Conservation (phyloP, 1,284 basidiomycete species). For the Inonotus obliquus region DNA sequence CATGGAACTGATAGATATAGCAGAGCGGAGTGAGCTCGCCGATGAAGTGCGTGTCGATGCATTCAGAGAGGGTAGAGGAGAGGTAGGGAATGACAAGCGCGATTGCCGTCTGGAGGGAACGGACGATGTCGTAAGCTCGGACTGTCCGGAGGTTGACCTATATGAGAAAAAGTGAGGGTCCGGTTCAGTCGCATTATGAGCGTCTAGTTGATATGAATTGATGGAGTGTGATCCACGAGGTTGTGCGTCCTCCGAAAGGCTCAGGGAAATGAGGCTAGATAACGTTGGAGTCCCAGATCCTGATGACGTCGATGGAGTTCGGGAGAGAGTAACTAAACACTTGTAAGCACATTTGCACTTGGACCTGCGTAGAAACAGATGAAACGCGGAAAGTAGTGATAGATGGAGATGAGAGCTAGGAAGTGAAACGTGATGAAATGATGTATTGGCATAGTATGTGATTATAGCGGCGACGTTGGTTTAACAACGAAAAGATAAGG, state of each 20-base stretch:
- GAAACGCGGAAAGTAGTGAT: background rate
- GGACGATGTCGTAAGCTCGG: background rate
- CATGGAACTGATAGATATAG: background rate
- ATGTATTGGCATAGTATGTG: background rate
- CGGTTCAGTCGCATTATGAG: background rate
- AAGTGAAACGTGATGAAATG: background rate
- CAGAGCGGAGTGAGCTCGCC: background rate
- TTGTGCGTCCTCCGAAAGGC: background rate
- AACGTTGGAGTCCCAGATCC: background rate
- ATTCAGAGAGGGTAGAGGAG: background rate
- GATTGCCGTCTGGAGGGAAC: background rate
- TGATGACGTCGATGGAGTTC: background rate
- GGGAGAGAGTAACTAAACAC: background rate
- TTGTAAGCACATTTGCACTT: background rate
- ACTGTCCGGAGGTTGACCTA: background rate
- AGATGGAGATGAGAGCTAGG: background rate
- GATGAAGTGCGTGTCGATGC: background rate
- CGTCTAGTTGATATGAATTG: background rate
- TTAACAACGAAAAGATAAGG: too few relatives aligned
- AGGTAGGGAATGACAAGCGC: background rate
- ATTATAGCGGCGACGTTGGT: too few relatives aligned
- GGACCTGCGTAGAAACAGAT: too few relatives aligned
- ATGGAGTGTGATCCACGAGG: background rate
- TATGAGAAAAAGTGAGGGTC: background rate
- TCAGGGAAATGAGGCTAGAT: background rate